These are phyloP conservation scores for Bipolaris zeicola DNA, from an alignment of 2,329 filamentous ascomycete genomes.

Conservation along the genomic window DNA sequence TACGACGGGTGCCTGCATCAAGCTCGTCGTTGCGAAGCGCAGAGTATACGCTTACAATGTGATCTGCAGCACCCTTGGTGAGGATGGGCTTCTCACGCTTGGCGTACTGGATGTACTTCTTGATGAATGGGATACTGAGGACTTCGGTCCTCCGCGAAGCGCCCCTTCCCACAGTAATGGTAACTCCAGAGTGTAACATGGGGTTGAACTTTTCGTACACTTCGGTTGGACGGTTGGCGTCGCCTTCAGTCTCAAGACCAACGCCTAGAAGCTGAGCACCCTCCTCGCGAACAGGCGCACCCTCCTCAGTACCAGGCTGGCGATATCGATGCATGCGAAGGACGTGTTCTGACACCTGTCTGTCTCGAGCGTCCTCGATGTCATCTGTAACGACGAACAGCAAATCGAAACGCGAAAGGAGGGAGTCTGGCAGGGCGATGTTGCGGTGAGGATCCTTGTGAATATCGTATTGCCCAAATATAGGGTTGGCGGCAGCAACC, in stretches of 20 bases:
- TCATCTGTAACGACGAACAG: conserved; percentile 98
- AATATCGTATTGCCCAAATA: conserved; percentile 97
- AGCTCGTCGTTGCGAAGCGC: conserved; percentile 94
- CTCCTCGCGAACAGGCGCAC: conserved; percentile 90
- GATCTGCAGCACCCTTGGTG: conserved; percentile 88
- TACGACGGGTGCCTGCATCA: conserved; percentile 90
- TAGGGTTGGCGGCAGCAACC: conserved; percentile 93
- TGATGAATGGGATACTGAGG: conserved; percentile 95
- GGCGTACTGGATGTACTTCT: conserved; percentile 99
- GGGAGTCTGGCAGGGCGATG: conserved; percentile 93
- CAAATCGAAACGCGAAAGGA: conserved; percentile 97
- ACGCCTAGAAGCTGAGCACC: conserved; percentile 83
- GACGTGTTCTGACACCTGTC: conserved; percentile 93
- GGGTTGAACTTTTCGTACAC: conserved; percentile 96
- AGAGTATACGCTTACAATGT: conserved; percentile 90
- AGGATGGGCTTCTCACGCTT: conserved; percentile 90
- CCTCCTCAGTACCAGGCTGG: conserved; percentile 89
- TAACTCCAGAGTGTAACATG: conserved; percentile 93
- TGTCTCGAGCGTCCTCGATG: conserved; percentile 90
- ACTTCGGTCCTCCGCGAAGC: conserved; percentile 81
- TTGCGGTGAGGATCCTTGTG: conserved; percentile 99
- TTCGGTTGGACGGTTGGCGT: conserved; percentile 77
- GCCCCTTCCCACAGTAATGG: conserved; percentile 73
- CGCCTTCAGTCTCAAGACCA: conserved; percentile 76
- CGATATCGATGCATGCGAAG: conserved; percentile 97